Evolutionary conservation across 176 grass and related monocot species (phyloP).

Genomic region (Areca catechu): DNA sequence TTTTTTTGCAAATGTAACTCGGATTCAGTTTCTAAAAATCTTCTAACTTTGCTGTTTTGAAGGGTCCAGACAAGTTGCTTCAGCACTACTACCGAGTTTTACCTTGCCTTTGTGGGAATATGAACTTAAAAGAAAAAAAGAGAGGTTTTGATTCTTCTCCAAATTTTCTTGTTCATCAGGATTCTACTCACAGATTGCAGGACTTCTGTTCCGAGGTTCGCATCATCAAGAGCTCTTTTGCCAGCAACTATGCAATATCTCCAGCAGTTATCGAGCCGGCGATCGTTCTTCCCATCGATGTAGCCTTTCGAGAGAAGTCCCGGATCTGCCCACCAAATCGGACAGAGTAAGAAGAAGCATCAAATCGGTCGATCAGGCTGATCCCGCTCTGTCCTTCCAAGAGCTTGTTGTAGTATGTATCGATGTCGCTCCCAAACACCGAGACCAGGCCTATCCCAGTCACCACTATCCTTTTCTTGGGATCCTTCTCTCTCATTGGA

Average conservation of each 20-base stretch:
- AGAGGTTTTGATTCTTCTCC: too few relatives aligned
- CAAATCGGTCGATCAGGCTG: conserved; percentile 28
- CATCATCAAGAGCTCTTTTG: conserved; percentile 46
- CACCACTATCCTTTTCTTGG: conserved; percentile 42
- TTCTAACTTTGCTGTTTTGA: too few relatives aligned
- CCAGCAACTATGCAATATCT: conserved; percentile 38
- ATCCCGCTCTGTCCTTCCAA: conserved; percentile 27
- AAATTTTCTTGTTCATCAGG: too few relatives aligned
- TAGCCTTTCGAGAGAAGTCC: conserved; percentile 29
- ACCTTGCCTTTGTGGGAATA: too few relatives aligned
- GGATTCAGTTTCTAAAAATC: too few relatives aligned
- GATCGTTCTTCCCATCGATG: conserved; percentile 30
- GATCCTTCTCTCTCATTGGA: conserved; percentile 32
- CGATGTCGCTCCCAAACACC: conserved; percentile 43
- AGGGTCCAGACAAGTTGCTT: too few relatives aligned
- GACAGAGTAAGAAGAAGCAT: conserved; percentile 15
- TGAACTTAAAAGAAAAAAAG: too few relatives aligned
- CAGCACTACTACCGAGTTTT: too few relatives aligned
- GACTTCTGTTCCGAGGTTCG: conserved; percentile 16
- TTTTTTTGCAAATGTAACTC: too few relatives aligned
- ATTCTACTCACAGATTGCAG: too few relatives aligned
- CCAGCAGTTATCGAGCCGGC: conserved; percentile 34
- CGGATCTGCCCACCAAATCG: conserved; percentile 37
- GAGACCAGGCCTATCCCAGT: conserved; percentile 45
- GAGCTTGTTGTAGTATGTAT: conserved; percentile 29